Evolutionary conservation across 768 basidiomycete species (phyloP), one percentile per base, ranked within the genome.

Genomic region (Chiua virens): DNA sequence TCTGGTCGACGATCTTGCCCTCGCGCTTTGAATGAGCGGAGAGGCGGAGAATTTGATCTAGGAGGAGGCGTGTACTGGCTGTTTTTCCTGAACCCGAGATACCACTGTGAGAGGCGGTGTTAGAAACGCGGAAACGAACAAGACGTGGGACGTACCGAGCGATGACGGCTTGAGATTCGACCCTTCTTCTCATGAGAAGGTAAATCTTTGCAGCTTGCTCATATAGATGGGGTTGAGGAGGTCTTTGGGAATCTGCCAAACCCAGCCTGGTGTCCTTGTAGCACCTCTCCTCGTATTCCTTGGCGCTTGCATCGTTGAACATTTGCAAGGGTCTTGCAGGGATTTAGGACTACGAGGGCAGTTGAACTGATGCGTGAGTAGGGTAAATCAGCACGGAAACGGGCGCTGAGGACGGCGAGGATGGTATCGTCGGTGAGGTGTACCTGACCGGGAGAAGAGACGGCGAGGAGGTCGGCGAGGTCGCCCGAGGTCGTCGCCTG

Each of bases 81-180:
- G 80, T 73, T 61, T 85, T 83, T 17, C 85, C 85, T 5, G 85
- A 82, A 30, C 80, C 84, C 14, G 84, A 82, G 53, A 84, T 74
- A 18, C 85, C 85, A 50, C 85, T 86, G 47, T 45, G 35, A 42
- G 38, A 35, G 20, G 34, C 8, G 21, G 49, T 25, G 50, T 61
- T 41, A 65, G 51, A 57, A 56, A 38, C 30, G 45, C 3, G 51
- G 28, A 43, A 53, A 38, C n/a, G 49, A 47, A 47, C 30, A 34
- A 37, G 45, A 44, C 34, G 45, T 45, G 49, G 45, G 45, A 35
- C 60, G 25, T 52, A 85, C 84, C 80, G 74, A 63, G 80, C 80
- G 23, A 85, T 56, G 25, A 86, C 65, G 17, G 74, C 75, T 61
- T 86, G 85, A 3, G 77, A 74, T 68, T 84, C 75, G 23, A 65